Conservation (phyloP, 345 rosid genomes). For the Sonneratia caseolaris region DNA sequence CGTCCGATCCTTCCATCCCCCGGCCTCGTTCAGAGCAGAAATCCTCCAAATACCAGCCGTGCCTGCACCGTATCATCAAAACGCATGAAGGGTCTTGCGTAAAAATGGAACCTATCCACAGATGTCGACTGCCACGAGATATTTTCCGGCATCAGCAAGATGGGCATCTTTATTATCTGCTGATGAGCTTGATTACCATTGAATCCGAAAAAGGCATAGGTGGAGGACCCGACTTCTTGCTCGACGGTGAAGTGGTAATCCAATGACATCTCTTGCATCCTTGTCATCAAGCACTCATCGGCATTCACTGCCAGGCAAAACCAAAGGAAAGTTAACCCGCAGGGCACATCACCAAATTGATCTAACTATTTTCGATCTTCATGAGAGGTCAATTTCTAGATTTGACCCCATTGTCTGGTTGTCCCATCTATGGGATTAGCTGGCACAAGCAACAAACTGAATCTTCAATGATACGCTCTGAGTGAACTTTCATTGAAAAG, state of each 20-base stretch:
- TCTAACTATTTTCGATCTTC: too few relatives aligned
- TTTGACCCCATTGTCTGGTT: too few relatives aligned
- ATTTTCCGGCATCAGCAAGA: background rate
- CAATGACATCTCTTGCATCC: slow-evolving; percentile 97
- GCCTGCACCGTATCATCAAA: slow-evolving; percentile 27
- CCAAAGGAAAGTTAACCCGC: background rate
- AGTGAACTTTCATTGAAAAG: background rate
- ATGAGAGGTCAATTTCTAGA: too few relatives aligned
- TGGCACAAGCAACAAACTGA: too few relatives aligned
- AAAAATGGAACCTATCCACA: too few relatives aligned
- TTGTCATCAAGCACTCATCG: slow-evolving; percentile 93
- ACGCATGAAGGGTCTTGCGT: too few relatives aligned
- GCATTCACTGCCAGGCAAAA: slow-evolving; percentile 55
- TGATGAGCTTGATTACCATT: slow-evolving; percentile 35
- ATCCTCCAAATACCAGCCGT: slow-evolving; percentile 98
- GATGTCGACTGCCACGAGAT: background rate
- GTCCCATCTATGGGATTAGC: too few relatives aligned
- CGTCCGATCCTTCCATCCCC: slow-evolving; percentile 99
- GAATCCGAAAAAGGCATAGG: slow-evolving; percentile 91
- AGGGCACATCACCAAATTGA: too few relatives aligned
- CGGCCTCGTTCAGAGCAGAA: slow-evolving; percentile 80
- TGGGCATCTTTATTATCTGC: background rate
- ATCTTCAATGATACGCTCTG: too few relatives aligned
- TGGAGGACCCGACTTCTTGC: slow-evolving; percentile 96
- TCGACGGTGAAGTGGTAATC: slow-evolving; percentile 93